phyloP scores from a whole-genome alignment of 2,329 filamentous ascomycete genomes.

The Triangularia setosa region DNA sequence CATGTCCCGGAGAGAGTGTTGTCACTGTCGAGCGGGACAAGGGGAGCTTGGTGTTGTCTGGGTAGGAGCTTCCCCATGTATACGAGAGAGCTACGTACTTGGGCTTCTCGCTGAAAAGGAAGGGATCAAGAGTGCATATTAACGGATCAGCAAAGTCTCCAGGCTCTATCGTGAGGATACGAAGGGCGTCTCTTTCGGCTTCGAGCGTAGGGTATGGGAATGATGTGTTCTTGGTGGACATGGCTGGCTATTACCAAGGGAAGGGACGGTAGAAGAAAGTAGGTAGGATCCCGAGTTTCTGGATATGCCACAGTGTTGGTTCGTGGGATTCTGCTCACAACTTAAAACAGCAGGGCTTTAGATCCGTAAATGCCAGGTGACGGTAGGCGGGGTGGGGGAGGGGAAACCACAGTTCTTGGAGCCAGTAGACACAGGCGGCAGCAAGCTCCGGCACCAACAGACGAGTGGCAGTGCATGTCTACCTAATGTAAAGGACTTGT shows the following conservation, averaged over 20 bases:
- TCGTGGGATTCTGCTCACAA: too few relatives aligned
- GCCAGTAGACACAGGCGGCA: not conserved
- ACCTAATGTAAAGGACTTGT: not conserved
- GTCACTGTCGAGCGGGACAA: not conserved
- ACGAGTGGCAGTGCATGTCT: not conserved
- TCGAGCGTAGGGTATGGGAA: constrained; percentile 11
- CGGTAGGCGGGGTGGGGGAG: not conserved
- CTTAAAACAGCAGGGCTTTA: not conserved
- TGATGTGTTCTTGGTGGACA: not conserved
- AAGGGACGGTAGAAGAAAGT: not conserved
- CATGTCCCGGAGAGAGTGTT: not conserved
- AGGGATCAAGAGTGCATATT: constrained; percentile 17
- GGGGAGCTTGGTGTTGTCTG: constrained; percentile 1
- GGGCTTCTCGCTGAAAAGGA: constrained; percentile 19
- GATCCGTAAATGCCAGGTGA: not conserved
- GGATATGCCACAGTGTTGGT: not conserved
- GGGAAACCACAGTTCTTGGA: not conserved
- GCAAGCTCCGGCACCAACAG: not conserved
- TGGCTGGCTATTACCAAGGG: not conserved
- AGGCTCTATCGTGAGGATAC: constrained; percentile 20
- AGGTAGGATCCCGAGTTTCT: not conserved
- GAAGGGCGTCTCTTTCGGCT: constrained; percentile 11
- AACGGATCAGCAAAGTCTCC: constrained; percentile 20
- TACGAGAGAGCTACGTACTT: constrained; percentile 28
- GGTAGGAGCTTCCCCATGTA: constrained; percentile 23